Evolutionary conservation across 2,329 filamentous ascomycete genomes (phyloP), one percentile per base, ranked within the genome.

Genomic region (Aspergillus niger): DNA sequence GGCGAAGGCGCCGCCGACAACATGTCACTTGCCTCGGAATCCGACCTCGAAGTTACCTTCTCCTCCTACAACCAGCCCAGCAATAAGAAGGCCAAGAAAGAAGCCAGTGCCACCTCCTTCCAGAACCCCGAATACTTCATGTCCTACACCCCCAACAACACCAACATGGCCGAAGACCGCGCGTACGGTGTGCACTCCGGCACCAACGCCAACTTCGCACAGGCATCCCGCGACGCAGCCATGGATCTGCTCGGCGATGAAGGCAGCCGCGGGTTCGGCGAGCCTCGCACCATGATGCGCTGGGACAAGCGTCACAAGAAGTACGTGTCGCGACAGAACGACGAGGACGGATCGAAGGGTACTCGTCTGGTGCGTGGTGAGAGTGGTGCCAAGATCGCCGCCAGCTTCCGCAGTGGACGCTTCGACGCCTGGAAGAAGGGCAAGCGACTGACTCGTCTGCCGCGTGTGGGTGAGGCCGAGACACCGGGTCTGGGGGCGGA

Each of bases 291-390:
- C 67, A 82, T 86, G 50, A 89, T 97, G 88, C 89, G 95, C 67
- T 99, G 95, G 95, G 95, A 99, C 81, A 94, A 96, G 81, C 96
- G 97, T 77, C 86, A 88, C 71, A 96, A 91, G 79, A 98, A 97
- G 79, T 99, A 98, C 79, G 94, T 99, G 38, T 83, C 91, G 11
- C 87, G 91, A 38, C 88, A 88, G 69, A 98, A 99, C 82, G 95
- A 99, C 79, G 91, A 96, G 69, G 96, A 99, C 79, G 95, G 95
- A 41, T 96, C 86, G 30, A 88, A 87, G 70, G 85, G 85, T 38
- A 89, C 88, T 72, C 85, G 85, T 51, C 89, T 97, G 80, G 89
- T 97, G 59, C 85, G 86, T 64, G 93, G 95, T 70, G 95, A 99
- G 80, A 91, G 87, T 71, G 95, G 95, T 57, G 91, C 94, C 81